Conservation (phyloP, 208 protist species). For the Endotrypanum monterogeii region DNA sequence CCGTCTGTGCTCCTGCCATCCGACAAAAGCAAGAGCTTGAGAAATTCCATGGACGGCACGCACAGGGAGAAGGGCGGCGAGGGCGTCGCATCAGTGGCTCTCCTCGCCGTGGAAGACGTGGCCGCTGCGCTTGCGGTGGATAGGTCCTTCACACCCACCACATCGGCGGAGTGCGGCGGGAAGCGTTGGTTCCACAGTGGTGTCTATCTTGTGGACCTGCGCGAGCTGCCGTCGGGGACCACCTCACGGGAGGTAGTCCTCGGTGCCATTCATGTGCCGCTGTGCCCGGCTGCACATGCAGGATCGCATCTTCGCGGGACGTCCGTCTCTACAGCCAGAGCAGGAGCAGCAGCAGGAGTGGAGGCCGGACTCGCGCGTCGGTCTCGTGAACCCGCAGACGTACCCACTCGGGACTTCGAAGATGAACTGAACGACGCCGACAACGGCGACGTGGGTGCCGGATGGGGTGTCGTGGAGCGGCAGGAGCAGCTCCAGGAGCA, state of each 20-base stretch:
- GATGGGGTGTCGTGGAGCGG: conserved; percentile 30
- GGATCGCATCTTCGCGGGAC: not conserved
- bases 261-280: conserved; percentile 51
- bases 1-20: conserved; percentile 27
- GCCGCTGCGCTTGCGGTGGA: conserved; percentile 10
- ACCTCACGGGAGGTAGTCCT: conserved; percentile 34
- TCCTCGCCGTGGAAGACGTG: conserved; percentile 21
- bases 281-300: conserved; percentile 1
- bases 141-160: not conserved
- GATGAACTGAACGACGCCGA: not conserved
- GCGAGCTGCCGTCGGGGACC: conserved; percentile 3
- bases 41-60: not conserved
- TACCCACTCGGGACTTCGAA: not conserved
- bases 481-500: conserved; percentile 32
- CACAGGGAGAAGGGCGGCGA: not conserved
- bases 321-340: not conserved
- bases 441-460: conserved; percentile 8
- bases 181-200: conserved; percentile 39
- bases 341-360: too few relatives aligned
- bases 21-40: not conserved
- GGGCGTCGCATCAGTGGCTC: conserved; percentile 1
- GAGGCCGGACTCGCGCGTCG: not conserved
- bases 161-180: not conserved
- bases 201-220: conserved; percentile 63
- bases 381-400: not conserved